Percentiles rank a stretch among this genome's conserved stretches.
Evolutionary conservation across 768 basidiomycete species (phyloP).

Genomic region (Lactifluus subvellereus): DNA sequence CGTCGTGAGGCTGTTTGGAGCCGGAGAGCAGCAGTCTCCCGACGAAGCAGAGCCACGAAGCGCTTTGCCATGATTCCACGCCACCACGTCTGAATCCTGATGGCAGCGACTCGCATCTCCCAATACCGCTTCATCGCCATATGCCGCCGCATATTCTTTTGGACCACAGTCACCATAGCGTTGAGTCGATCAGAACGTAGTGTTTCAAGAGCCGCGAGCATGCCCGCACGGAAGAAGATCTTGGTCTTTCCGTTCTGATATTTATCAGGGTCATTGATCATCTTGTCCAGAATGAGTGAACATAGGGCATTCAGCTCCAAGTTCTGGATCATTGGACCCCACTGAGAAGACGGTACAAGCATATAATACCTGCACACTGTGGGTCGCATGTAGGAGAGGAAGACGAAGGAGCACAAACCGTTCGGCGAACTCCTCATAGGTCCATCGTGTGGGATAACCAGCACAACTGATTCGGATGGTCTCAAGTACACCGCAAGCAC

Average conservation of each 20-base stretch:
- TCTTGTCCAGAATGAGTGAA: slow-evolving; percentile 73
- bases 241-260: slow-evolving; percentile 96
- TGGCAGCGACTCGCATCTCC: slow-evolving; percentile 61
- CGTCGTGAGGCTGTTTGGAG: slow-evolving; percentile 70
- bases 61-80: slow-evolving; percentile 74
- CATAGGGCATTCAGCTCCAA: slow-evolving; percentile 79
- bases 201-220: slow-evolving; percentile 93
- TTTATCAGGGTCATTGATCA: slow-evolving; percentile 91
- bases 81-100: slow-evolving; percentile 93
- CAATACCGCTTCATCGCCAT: slow-evolving; percentile 81
- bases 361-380: slow-evolving; percentile 77
- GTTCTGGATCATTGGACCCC: slow-evolving; percentile 80
- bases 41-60: slow-evolving; percentile 63
- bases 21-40: slow-evolving; percentile 66
- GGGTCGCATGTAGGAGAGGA: slow-evolving; percentile 4
- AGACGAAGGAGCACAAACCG: slow-evolving; percentile 48
- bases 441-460: slow-evolving; percentile 97
- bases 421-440: slow-evolving; percentile 97
- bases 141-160: slow-evolving; percentile 91
- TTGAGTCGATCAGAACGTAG: slow-evolving; percentile 85
- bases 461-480: slow-evolving; percentile 99
- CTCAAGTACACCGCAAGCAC: slow-evolving; percentile 98
- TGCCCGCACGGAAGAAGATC: slow-evolving; percentile 98
- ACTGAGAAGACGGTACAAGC: slow-evolving; percentile 82
- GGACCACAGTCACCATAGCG: slow-evolving; percentile 87